These are phyloP conservation scores for Coleophoma crateriformis DNA, from an alignment of 2,329 filamentous ascomycete genomes.

Conservation along the genomic window DNA sequence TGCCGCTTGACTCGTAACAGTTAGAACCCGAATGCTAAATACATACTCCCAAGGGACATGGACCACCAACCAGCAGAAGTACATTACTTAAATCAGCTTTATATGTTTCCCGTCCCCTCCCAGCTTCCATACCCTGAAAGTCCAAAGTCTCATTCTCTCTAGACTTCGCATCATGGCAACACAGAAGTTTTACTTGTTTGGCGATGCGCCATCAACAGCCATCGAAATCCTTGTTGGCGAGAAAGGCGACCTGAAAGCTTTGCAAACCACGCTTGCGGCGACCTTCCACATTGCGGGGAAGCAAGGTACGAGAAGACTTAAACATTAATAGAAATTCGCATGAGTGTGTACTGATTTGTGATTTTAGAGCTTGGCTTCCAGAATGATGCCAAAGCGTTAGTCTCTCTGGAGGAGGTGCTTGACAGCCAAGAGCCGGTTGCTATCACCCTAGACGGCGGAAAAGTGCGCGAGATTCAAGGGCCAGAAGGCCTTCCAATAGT, in stretches of 20 bases:
- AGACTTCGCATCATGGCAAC: not conserved
- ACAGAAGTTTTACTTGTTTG: conserved; percentile 4
- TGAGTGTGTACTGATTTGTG: not conserved
- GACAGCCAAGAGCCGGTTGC: conserved; percentile 1
- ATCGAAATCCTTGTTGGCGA: not conserved
- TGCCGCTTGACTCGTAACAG: not conserved
- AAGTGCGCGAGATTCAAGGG: conserved; percentile 10
- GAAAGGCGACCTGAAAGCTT: not conserved
- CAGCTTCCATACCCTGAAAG: too few relatives aligned
- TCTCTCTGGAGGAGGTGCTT: not conserved
- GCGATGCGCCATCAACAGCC: conserved; percentile 4
- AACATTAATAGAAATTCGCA: not conserved
- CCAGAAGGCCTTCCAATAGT: conserved; percentile 28
- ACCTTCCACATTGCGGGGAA: conserved; percentile 4
- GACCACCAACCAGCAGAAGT: too few relatives aligned
- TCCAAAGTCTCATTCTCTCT: not conserved
- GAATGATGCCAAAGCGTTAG: not conserved
- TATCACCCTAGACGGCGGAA: conserved; percentile 5
- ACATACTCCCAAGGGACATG: too few relatives aligned
- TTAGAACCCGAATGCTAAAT: not conserved
- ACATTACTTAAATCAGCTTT: too few relatives aligned
- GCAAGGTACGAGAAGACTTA: not conserved
- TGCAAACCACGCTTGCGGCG: conserved; percentile 3
- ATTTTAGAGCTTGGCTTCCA: conserved; percentile 4
- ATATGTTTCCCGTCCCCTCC: too few relatives aligned